A percentile compares a stretch with the other conserved stretches of the same genome.
These are phyloP conservation scores for Metschnikowia gruessii DNA, from an alignment of 805 yeast species.

Conservation along the genomic window DNA sequence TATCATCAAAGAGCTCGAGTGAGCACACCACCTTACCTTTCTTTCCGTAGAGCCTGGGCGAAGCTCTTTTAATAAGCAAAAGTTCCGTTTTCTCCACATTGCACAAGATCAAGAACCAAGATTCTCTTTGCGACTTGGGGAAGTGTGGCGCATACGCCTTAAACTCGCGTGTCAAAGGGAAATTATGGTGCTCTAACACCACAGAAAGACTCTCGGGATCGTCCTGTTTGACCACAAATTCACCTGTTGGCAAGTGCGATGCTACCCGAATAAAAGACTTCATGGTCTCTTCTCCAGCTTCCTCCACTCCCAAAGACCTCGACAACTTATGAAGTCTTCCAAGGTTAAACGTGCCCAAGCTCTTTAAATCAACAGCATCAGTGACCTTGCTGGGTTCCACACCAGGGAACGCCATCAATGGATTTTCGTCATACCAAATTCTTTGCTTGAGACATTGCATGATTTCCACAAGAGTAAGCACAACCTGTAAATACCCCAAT, in stretches of 20 bases:
- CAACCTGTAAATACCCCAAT: slow-evolving; percentile 64
- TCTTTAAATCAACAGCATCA: slow-evolving; percentile 30
- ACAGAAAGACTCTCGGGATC: slow-evolving; percentile 38
- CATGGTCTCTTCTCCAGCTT: slow-evolving; percentile 12
- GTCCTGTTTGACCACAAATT: slow-evolving; percentile 38
- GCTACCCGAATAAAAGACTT: slow-evolving; percentile 51
- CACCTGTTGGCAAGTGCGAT: slow-evolving; percentile 61
- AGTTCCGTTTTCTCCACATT: slow-evolving; percentile 53
- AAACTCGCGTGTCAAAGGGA: slow-evolving; percentile 53
- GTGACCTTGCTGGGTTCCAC: slow-evolving; percentile 11
- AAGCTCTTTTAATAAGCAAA: slow-evolving; percentile 68
- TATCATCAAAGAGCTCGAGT: slow-evolving; percentile 48
- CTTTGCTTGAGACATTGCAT: slow-evolving; percentile 91
- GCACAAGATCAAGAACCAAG: slow-evolving; percentile 78
- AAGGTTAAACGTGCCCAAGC: slow-evolving; percentile 41
- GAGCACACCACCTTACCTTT: slow-evolving; percentile 42
- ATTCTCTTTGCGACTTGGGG: slow-evolving; percentile 88
- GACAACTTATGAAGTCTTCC: slow-evolving; percentile 36
- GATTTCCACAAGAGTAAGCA: slow-evolving; percentile 56
- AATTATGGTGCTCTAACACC: slow-evolving; percentile 52
- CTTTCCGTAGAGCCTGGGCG: slow-evolving; percentile 47
- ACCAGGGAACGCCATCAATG: slow-evolving; percentile 58
- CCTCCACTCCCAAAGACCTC: slow-evolving; percentile 37
- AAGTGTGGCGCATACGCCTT: slow-evolving; percentile 73
- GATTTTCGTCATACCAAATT: slow-evolving; percentile 78